Evolutionary conservation across 2,329 filamentous ascomycete genomes (phyloP), one percentile per base, ranked within the genome.

Genomic region (Neobulgaria alba): DNA sequence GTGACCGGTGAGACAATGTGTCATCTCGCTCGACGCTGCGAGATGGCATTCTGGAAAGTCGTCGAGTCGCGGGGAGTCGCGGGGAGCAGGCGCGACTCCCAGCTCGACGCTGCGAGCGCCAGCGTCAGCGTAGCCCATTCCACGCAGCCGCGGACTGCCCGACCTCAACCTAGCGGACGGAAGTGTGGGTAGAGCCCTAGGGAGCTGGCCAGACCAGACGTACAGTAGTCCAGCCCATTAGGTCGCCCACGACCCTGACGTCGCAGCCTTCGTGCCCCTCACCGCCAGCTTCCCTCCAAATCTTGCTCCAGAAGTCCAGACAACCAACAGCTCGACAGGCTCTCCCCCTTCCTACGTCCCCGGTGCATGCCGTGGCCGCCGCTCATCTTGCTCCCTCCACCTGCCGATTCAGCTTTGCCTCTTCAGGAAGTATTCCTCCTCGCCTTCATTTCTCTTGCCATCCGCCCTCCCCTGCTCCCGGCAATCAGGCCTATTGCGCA

Each of bases 1-100:
- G 14, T 36, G 30, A 18, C 34, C 29, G 34, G 23, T 43, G 45
- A 42, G 36, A 42, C 36, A 33, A 35, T 41, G 44, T 43, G 23
- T n/a, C n/a, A n/a, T n/a, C n/a, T n/a, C n/a, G n/a, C n/a, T n/a
- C n/a, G n/a, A n/a, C n/a, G n/a, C n/a, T n/a, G n/a, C n/a, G n/a
- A n/a, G n/a, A n/a, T n/a, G n/a, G n/a, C n/a, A n/a, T n/a, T n/a
- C n/a, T n/a, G n/a, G n/a, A n/a, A n/a, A n/a, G n/a, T n/a, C n/a
- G n/a, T n/a, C n/a, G n/a, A n/a, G n/a, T n/a, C n/a, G n/a, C n/a
- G n/a, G n/a, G n/a, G n/a, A n/a, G n/a, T n/a, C n/a, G n/a, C n/a
- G n/a, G n/a, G n/a, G n/a, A n/a, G n/a, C n/a, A n/a, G n/a, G n/a
- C n/a, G n/a, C n/a, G n/a, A n/a, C n/a, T n/a, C n/a, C n/a, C n/a